Conservation (phyloP, 2,329 filamentous ascomycete species). For the Venturia asperata region DNA sequence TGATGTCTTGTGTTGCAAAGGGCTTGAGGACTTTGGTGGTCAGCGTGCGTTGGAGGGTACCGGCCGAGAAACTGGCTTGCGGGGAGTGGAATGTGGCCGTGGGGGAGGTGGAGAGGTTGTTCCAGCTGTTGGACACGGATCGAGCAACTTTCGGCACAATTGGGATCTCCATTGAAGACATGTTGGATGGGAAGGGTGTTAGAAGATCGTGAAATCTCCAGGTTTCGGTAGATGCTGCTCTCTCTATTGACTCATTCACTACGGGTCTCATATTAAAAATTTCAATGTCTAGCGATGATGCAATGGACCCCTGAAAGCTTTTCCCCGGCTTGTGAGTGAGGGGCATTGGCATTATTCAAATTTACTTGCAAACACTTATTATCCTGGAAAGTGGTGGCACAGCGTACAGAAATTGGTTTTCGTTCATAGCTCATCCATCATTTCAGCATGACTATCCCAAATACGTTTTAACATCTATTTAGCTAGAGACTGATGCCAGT, state of each 20-base stretch:
- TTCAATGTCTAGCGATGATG: neutral
- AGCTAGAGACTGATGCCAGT: neutral
- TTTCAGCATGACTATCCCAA: slow-evolving; percentile 11
- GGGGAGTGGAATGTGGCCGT: slow-evolving; percentile 68
- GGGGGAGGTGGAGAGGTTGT: slow-evolving; percentile 63
- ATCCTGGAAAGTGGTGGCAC: no score
- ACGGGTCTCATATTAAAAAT: neutral
- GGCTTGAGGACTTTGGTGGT: slow-evolving; percentile 77
- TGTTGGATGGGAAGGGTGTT: neutral
- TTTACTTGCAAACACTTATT: neutral
- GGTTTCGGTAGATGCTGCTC: neutral
- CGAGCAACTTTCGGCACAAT: slow-evolving; percentile 21
- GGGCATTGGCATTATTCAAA: neutral
- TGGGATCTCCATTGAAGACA: slow-evolving; percentile 20
- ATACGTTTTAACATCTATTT: neutral
- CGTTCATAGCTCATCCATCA: slow-evolving; percentile 5
- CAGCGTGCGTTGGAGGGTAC: slow-evolving; percentile 31
- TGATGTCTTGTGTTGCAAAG: slow-evolving; percentile 92
- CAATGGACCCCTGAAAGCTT: neutral
- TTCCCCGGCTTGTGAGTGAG: neutral
- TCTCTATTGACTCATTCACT: neutral
- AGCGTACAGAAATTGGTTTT: neutral
- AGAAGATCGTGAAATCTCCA: neutral
- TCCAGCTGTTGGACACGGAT: slow-evolving; percentile 33
- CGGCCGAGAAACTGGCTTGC: slow-evolving; percentile 50